phyloP scores from a whole-genome alignment of 805 yeast genomes.

The Candida ponderosae region DNA sequence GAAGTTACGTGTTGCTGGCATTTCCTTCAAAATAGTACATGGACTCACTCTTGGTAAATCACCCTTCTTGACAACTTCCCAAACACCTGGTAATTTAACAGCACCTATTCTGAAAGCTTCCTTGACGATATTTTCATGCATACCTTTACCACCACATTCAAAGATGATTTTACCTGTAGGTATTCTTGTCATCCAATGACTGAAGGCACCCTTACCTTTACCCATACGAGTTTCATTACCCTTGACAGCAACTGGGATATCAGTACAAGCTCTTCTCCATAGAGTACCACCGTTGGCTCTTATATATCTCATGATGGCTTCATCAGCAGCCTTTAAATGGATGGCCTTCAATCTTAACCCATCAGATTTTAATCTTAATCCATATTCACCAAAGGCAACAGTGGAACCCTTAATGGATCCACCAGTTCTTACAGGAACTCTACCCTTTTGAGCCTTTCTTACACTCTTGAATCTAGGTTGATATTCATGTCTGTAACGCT shows the following conservation, averaged over 20 bases:
- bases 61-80: conserved; percentile 67
- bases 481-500: conserved; percentile 20
- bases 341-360: conserved; percentile 82
- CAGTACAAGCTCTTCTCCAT: conserved; percentile 75
- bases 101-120: conserved; percentile 89
- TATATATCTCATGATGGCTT: conserved; percentile 73
- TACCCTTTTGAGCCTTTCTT: conserved; percentile 83
- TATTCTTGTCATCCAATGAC: conserved; percentile 94
- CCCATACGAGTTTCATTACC: conserved; percentile 99
- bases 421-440: conserved; percentile 91
- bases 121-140: conserved; percentile 85
- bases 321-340: conserved; percentile 88
- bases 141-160: conserved; percentile 66
- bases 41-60: conserved; percentile 65
- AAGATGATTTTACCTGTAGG: conserved; percentile 92
- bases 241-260: conserved; percentile 87
- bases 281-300: conserved; percentile 71
- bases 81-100: conserved; percentile 85
- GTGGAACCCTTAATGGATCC: conserved; percentile 88
- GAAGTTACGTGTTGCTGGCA: conserved; percentile 40
- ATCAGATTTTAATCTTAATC: conserved; percentile 80
- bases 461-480: conserved; percentile 20
- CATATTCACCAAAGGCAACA: conserved; percentile 74
- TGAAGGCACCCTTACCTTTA: conserved; percentile 97
- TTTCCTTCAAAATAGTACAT: conserved; percentile 35